These are phyloP conservation scores for Globisporangium nagaii DNA, from an alignment of 352 stramenopile genomes.

Conservation along the genomic window DNA sequence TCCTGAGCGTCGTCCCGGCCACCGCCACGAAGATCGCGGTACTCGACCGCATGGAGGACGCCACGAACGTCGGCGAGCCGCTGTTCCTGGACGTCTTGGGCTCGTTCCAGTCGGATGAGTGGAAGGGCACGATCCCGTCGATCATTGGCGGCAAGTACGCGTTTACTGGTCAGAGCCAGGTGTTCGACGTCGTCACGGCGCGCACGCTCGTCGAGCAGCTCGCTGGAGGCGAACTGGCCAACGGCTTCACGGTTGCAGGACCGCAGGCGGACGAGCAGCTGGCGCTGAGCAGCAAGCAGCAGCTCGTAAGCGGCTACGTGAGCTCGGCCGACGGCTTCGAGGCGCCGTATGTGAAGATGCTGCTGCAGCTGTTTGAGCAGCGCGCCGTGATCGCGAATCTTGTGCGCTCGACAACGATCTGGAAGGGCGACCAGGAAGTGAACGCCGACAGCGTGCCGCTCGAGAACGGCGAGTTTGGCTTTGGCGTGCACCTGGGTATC, in stretches of 20 bases:
- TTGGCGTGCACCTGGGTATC: slow-evolving; percentile 64
- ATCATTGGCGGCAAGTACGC: slow-evolving; percentile 83
- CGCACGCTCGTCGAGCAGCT: slow-evolving; percentile 66
- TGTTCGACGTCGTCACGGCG: slow-evolving; percentile 85
- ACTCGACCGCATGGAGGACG: slow-evolving; percentile 89
- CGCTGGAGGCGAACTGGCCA: slow-evolving; percentile 48
- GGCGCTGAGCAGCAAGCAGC: slow-evolving; percentile 18
- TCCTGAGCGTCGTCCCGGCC: slow-evolving; percentile 72
- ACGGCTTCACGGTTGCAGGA: slow-evolving; percentile 61
- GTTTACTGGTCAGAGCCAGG: slow-evolving; percentile 53
- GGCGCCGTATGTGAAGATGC: slow-evolving; percentile 74
- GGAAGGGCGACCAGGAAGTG: slow-evolving; percentile 54
- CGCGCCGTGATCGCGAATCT: slow-evolving; percentile 70
- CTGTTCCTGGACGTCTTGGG: slow-evolving; percentile 91
- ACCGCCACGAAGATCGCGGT: slow-evolving; percentile 81
- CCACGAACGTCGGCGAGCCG: slow-evolving; percentile 82
- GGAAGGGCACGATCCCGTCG: slow-evolving; percentile 42
- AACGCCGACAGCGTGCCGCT: slow-evolving; percentile 29
- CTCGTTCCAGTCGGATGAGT: slow-evolving; percentile 83
- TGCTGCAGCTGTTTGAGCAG: slow-evolving; percentile 68
- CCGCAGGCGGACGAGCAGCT: slow-evolving; percentile 17
- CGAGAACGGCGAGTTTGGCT: slow-evolving; percentile 70
- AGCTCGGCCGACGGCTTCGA: slow-evolving; percentile 59
- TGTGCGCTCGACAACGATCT: slow-evolving; percentile 57
- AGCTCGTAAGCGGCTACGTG: slow-evolving; percentile 51